Conservation (phyloP, 2,329 filamentous ascomycete genomes). For the Stagonosporopsis rhizophila region DNA sequence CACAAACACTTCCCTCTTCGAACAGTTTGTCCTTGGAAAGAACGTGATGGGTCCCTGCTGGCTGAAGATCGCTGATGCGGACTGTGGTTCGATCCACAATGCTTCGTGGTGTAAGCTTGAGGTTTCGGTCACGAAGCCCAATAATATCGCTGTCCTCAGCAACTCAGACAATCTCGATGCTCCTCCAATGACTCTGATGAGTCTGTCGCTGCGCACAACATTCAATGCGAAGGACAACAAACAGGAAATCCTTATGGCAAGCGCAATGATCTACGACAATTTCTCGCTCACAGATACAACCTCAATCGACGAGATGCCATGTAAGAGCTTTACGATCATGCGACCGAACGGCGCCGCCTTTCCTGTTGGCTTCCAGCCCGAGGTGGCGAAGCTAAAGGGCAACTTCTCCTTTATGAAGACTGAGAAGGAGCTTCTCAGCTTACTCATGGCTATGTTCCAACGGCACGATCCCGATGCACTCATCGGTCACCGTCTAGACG, state of each 20-base stretch:
- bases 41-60: slow-evolving; percentile 99
- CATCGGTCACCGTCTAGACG: slow-evolving; percentile 93
- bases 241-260: slow-evolving; percentile 92
- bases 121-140: slow-evolving; percentile 79
- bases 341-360: slow-evolving; percentile 79
- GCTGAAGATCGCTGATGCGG: slow-evolving; percentile 86
- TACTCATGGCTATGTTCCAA: slow-evolving; percentile 88
- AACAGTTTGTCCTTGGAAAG: slow-evolving; percentile 98
- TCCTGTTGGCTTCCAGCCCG: slow-evolving; percentile 83
- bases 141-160: slow-evolving; percentile 73
- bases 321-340: slow-evolving; percentile 89
- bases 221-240: slow-evolving; percentile 94
- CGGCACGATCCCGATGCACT: slow-evolving; percentile 91
- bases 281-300: slow-evolving; percentile 87
- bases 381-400: slow-evolving; percentile 76
- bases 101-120: slow-evolving; percentile 98
- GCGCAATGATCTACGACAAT: slow-evolving; percentile 91
- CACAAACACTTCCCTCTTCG: slow-evolving; percentile 90
- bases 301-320: slow-evolving; percentile 85
- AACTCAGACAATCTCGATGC: slow-evolving; percentile 83
- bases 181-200: slow-evolving; percentile 95
- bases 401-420: slow-evolving; percentile 81
- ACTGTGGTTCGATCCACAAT: slow-evolving; percentile 86
- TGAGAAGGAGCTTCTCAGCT: slow-evolving; percentile 83
- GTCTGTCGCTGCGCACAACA: slow-evolving; percentile 82